These are phyloP conservation scores for Diplodia intermedia DNA, from an alignment of 2,329 filamentous ascomycete species.

Conservation along the genomic window DNA sequence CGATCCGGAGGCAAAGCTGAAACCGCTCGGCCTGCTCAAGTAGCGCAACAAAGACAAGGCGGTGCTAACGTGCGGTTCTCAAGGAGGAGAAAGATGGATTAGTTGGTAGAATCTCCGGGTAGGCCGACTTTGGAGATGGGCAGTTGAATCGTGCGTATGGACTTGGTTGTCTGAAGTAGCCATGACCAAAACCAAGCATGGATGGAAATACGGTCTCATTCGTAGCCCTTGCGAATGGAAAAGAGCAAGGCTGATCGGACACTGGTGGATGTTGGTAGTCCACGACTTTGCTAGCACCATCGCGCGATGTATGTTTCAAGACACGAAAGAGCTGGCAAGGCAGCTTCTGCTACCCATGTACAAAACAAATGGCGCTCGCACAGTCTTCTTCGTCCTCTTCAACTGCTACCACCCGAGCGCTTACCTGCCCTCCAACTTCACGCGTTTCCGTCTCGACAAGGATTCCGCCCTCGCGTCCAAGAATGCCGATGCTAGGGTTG, in stretches of 20 bases:
- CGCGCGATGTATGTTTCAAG: background rate
- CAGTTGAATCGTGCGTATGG: no score
- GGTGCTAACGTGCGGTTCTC: no score
- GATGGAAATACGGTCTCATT: background rate
- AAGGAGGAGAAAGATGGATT: no score
- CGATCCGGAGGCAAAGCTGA: no score
- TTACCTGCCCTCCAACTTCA: constrained; percentile 4
- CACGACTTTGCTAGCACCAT: background rate
- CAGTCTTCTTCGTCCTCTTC: constrained; percentile 12
- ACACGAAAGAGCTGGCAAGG: background rate
- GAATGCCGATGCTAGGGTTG: constrained; percentile 6
- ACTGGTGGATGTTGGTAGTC: background rate
- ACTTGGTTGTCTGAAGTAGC: no score
- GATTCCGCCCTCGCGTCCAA: background rate
- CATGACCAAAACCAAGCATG: no score
- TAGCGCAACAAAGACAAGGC: no score
- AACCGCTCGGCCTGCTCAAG: no score
- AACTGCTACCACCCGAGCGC: background rate
- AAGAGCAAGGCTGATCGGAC: no score
- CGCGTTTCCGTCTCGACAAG: constrained; percentile 4
- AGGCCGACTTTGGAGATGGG: no score
- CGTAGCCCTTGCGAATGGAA: no score
- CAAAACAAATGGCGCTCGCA: background rate
- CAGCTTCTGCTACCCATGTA: background rate
- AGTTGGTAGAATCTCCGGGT: no score